A percentile compares a stretch with the other conserved stretches of the same genome.
Conservation (phyloP, 2,329 filamentous ascomycete species). For the Escovopsis weberi region DNA sequence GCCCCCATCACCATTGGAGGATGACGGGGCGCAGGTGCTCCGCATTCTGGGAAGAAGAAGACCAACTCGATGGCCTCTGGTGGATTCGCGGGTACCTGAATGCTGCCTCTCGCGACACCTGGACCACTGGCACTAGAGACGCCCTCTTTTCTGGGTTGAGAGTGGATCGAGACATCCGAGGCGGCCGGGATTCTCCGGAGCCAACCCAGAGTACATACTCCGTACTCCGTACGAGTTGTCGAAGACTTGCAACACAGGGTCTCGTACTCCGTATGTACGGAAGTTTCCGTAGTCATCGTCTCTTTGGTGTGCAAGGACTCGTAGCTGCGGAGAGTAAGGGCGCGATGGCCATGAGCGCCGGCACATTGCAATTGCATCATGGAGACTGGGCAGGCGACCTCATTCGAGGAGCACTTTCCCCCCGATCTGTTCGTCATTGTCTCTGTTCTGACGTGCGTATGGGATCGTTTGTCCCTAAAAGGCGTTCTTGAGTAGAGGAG, state of each 20-base stretch:
- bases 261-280: too few species aligned
- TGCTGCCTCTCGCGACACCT: too few species aligned
- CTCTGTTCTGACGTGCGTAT: slow-evolving; percentile 2
- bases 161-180: slow-evolving; percentile 4
- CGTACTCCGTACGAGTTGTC: neutral
- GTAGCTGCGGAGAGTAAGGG: too few species aligned
- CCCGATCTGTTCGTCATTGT: slow-evolving; percentile 4
- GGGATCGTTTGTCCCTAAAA: neutral
- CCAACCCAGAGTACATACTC: neutral
- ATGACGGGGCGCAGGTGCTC: too few species aligned
- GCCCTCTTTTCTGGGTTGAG: slow-evolving; percentile 1
- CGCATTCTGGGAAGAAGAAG: too few species aligned
- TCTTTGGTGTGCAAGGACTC: too few species aligned
- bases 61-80: too few species aligned
- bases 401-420: neutral
- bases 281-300: neutral
- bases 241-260: neutral
- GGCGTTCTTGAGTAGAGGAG: too few species aligned
- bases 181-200: neutral
- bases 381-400: slow-evolving; percentile 13
- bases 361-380: slow-evolving; percentile 18
- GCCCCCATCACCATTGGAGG: neutral
- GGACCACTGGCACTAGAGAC: neutral
- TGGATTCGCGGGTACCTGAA: too few species aligned
- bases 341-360: slow-evolving; percentile 8